Conservation (phyloP, 1,284 basidiomycete genomes). For the Afroboletus lepidellus region DNA sequence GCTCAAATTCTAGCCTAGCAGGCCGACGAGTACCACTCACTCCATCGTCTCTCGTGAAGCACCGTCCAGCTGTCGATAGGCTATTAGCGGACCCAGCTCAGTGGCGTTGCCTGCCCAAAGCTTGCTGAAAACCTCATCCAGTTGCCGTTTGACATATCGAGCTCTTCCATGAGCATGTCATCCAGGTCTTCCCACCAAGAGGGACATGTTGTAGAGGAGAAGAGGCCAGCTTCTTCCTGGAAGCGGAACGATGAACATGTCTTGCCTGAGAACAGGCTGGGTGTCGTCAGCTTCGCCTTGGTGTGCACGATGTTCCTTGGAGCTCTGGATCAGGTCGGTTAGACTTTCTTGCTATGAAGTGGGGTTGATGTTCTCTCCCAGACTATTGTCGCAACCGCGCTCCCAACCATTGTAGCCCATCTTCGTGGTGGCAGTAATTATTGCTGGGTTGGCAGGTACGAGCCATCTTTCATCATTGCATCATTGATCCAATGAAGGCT, state of each 20-base stretch:
- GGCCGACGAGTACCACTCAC: background rate
- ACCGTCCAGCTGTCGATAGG: background rate
- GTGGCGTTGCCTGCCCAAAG: background rate
- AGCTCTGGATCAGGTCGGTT: conserved; percentile 51
- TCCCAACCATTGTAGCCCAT: conserved; percentile 70
- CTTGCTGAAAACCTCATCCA: background rate
- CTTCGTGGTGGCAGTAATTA: conserved; percentile 67
- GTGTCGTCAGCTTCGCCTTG: conserved; percentile 53
- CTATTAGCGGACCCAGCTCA: background rate
- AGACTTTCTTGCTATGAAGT: background rate
- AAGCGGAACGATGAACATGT: conserved; percentile 49
- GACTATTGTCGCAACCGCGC: conserved; percentile 75
- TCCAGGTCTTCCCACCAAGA: background rate
- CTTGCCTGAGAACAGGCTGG: conserved; percentile 52
- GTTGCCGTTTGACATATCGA: background rate
- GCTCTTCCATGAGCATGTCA: background rate
- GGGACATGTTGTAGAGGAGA: background rate
- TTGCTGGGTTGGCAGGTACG: conserved; percentile 74
- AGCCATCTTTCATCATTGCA: conserved; percentile 20
- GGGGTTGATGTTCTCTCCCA: conserved; percentile 26
- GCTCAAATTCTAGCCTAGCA: background rate
- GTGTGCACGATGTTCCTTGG: conserved; percentile 58
- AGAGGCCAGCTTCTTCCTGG: conserved; percentile 47
- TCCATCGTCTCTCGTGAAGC: background rate
- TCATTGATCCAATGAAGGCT: background rate